Percentiles rank a stretch among this genome's conserved stretches.
These are phyloP conservation scores for Dorcoceras hygrometricum DNA, from an alignment of 257 asterid genomes.

Conservation along the genomic window DNA sequence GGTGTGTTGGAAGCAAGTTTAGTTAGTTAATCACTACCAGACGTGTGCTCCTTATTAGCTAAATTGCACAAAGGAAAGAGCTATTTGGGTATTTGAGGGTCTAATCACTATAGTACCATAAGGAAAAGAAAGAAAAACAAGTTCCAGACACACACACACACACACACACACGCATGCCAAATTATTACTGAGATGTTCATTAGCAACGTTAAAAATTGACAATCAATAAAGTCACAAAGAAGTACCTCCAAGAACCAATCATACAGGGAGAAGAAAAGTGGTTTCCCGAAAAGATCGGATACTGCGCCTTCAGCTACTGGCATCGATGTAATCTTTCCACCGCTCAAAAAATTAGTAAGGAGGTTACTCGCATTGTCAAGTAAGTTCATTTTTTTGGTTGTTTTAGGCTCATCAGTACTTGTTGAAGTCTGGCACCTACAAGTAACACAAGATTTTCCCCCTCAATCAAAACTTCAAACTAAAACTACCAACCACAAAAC, in stretches of 20 bases:
- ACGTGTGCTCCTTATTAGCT: background rate
- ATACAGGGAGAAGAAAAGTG: constrained; percentile 82
- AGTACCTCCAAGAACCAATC: constrained; percentile 94
- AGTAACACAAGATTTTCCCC: constrained; percentile 18
- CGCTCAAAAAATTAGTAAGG: constrained; percentile 86
- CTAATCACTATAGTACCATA: background rate
- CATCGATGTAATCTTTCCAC: constrained; percentile 75
- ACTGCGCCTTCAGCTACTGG: constrained; percentile 97
- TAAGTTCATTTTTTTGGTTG: constrained; percentile 47
- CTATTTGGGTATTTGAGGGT: background rate
- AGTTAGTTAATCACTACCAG: constrained; percentile 1
- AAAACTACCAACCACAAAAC: no score
- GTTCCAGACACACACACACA: background rate
- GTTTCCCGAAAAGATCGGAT: constrained; percentile 83
- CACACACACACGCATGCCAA: background rate
- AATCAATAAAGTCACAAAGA: background rate
- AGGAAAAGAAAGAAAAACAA: background rate
- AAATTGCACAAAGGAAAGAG: background rate
- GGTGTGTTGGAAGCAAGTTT: background rate
- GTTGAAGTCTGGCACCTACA: constrained; percentile 74
- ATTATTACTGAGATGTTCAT: background rate
- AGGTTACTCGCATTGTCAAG: constrained; percentile 91
- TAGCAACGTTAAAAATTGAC: constrained; percentile 13
- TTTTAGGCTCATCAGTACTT: constrained; percentile 59
- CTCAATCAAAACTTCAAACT: constrained; percentile 4